phyloP scores from a whole-genome alignment of 257 asterid species.

The Solanum boliviense region DNA sequence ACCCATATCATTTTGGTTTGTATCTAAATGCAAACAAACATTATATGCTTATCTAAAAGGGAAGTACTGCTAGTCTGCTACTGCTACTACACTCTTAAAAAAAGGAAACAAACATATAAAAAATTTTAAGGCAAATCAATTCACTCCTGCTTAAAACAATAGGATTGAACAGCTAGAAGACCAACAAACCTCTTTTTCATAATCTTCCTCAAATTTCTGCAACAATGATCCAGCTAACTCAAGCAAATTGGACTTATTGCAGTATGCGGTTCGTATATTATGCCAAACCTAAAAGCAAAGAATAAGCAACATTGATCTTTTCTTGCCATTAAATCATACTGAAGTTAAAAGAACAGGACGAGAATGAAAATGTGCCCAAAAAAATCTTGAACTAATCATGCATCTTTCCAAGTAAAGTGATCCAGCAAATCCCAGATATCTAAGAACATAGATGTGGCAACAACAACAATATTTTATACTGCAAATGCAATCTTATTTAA shows the following conservation, averaged over 20 bases:
- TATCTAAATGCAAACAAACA: neutral
- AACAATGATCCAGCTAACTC: constrained; percentile 58
- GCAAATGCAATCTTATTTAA: neutral
- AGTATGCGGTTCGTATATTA: constrained; percentile 58
- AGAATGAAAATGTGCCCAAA: neutral
- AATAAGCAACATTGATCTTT: constrained; percentile 7
- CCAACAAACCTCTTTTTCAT: constrained; percentile 61
- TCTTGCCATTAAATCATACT: neutral
- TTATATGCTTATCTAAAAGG: neutral
- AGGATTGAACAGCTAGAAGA: neutral
- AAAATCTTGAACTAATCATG: neutral
- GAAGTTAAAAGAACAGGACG: neutral
- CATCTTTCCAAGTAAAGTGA: neutral
- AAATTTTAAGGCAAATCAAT: neutral
- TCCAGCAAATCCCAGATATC: neutral
- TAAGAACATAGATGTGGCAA: neutral
- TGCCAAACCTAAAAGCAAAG: constrained; percentile 55
- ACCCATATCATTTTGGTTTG: neutral
- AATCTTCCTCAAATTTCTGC: constrained; percentile 58
- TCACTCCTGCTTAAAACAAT: neutral
- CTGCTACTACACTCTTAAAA: neutral
- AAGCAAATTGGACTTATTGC: constrained; percentile 54
- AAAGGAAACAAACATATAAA: neutral
- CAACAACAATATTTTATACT: neutral
- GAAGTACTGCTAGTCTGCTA: neutral